Percentiles rank a stretch among this genome's conserved stretches.
These are phyloP conservation scores for Corynespora cassiicola DNA, from an alignment of 2,329 filamentous ascomycete genomes.

Conservation along the genomic window DNA sequence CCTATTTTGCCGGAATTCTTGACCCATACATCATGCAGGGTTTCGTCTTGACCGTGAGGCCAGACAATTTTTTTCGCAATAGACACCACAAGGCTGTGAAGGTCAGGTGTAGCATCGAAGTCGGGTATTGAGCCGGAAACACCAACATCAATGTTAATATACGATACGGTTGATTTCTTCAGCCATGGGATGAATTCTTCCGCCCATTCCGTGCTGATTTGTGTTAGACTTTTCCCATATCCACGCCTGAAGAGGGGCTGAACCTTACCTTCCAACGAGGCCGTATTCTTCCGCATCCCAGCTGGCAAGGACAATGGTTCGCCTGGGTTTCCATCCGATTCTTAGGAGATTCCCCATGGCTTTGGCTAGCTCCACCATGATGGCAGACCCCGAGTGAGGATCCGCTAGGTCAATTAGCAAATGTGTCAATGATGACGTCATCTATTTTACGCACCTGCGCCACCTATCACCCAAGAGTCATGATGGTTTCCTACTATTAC, in stretches of 20 bases:
- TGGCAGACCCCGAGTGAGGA: slow-evolving; percentile 53
- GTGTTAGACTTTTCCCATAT: too few species aligned
- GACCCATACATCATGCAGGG: too few species aligned
- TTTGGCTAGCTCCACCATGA: slow-evolving; percentile 52
- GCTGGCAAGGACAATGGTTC: slow-evolving; percentile 47
- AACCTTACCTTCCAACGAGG: slow-evolving; percentile 42
- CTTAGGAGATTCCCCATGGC: slow-evolving; percentile 51
- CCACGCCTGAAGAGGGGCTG: too few species aligned
- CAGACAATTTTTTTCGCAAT: slow-evolving; percentile 51
- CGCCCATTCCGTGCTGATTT: slow-evolving; percentile 57
- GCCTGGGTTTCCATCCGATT: slow-evolving; percentile 53
- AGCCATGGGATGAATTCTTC: slow-evolving; percentile 59
- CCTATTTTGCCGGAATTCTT: too few species aligned
- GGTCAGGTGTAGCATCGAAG: slow-evolving; percentile 48
- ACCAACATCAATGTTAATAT: slow-evolving; percentile 60
- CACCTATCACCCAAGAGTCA: slow-evolving; percentile 49
- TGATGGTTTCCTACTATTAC: slow-evolving; percentile 55
- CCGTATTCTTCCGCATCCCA: slow-evolving; percentile 40
- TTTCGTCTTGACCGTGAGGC: slow-evolving; percentile 46
- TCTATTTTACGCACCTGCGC: too few species aligned
- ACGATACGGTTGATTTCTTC: slow-evolving; percentile 51
- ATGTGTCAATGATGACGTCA: too few species aligned
- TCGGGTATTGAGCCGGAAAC: slow-evolving; percentile 51
- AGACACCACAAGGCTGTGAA: slow-evolving; percentile 44
- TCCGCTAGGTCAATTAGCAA: too few species aligned